Conservation (phyloP, 208 protist species). For the Naegleria fowleri region DNA sequence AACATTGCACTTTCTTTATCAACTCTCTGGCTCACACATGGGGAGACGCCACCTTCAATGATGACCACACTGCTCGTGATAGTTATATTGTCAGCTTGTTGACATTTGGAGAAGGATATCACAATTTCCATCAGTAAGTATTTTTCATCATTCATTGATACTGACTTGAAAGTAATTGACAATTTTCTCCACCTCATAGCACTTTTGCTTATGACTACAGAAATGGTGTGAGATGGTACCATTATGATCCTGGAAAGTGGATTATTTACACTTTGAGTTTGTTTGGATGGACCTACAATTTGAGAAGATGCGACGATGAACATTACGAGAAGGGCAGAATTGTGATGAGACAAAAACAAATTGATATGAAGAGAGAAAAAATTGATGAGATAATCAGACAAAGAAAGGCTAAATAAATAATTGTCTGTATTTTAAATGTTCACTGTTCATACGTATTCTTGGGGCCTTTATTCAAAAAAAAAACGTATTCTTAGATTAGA, state of each 20-base stretch:
- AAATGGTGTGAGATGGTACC: constrained; percentile 75
- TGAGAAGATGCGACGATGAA: constrained; percentile 57
- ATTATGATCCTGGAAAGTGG: constrained; percentile 82
- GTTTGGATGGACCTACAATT: constrained; percentile 57
- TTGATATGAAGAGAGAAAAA: background rate
- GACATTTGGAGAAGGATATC: constrained; percentile 79
- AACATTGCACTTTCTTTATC: constrained; percentile 82
- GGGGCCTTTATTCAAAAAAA: too few relatives aligned
- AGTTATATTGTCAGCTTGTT: constrained; percentile 65
- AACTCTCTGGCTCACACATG: constrained; percentile 74
- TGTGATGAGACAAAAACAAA: constrained; percentile 46
- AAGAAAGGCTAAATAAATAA: too few relatives aligned
- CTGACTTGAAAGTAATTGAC: too few relatives aligned
- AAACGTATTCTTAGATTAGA: too few relatives aligned
- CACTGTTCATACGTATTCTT: too few relatives aligned
- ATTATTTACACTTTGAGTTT: constrained; percentile 57
- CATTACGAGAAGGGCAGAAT: constrained; percentile 61
- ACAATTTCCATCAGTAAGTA: constrained; percentile 76
- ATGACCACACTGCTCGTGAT: constrained; percentile 71
- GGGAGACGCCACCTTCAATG: constrained; percentile 62
- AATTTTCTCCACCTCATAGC: background rate
- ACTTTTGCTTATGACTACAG: constrained; percentile 80
- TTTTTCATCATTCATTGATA: too few relatives aligned
- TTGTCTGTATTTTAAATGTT: too few relatives aligned
- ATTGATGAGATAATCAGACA: background rate